A percentile compares a stretch with the other conserved stretches of the same genome.
Conservation (phyloP, 2,329 filamentous ascomycete species). For the Rhynchosporium secalis region DNA sequence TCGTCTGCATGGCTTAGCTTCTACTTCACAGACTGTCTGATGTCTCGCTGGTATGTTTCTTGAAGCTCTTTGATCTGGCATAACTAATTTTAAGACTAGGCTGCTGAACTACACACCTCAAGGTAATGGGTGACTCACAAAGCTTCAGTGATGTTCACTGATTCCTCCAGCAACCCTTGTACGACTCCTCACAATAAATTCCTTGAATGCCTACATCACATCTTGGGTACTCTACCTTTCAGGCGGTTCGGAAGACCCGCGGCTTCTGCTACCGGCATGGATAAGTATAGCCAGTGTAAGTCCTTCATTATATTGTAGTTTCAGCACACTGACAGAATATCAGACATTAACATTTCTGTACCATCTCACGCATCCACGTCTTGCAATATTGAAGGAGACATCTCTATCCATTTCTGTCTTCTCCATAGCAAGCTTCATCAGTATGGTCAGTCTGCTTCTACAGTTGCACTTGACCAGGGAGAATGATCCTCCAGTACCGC, state of each 20-base stretch:
- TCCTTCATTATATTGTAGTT: constrained; percentile 11
- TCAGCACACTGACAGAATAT: constrained; percentile 1
- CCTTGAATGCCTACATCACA: constrained; percentile 73
- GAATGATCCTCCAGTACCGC: constrained; percentile 37
- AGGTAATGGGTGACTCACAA: constrained; percentile 32
- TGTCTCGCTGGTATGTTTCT: constrained; percentile 71
- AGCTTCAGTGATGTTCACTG: constrained; percentile 3
- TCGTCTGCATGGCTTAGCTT: constrained; percentile 62
- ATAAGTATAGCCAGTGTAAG: constrained; percentile 72
- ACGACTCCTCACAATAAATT: constrained; percentile 73
- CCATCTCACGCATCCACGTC: constrained; percentile 74
- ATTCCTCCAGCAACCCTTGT: constrained; percentile 65
- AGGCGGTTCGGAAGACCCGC: constrained; percentile 68
- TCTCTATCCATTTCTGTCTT: constrained; percentile 76
- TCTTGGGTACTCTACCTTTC: constrained; percentile 70
- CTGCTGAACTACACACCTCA: constrained; percentile 81
- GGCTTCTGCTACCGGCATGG: constrained; percentile 74
- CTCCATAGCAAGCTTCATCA: constrained; percentile 73
- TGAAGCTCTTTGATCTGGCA: neutral
- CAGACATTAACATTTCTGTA: constrained; percentile 73
- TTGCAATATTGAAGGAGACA: constrained; percentile 78
- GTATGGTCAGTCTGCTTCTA: constrained; percentile 67
- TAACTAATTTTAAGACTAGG: constrained; percentile 47
- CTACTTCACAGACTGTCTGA: constrained; percentile 81
- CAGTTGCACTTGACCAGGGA: constrained; percentile 56